Evolutionary conservation across 2,329 filamentous ascomycete species (phyloP).

Genomic region (Aotearoamyces nothofagi): DNA sequence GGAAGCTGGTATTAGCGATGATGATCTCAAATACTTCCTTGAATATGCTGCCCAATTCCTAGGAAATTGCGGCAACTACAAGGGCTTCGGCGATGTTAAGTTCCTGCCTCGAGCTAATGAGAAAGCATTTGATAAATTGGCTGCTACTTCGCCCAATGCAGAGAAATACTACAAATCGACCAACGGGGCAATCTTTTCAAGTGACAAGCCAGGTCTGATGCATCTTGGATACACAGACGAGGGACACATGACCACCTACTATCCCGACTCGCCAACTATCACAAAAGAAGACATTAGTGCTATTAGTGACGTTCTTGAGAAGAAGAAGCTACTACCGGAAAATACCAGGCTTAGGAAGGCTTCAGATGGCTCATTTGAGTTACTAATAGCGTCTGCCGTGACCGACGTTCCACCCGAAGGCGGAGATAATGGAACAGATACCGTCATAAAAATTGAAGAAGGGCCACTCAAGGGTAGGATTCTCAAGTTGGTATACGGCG

Average conservation of each 20-base stretch:
- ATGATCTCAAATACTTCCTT: slow-evolving; percentile 53
- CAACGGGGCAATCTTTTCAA: slow-evolving; percentile 57
- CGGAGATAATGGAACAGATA: slow-evolving; percentile 28
- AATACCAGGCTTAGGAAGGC: slow-evolving; percentile 64
- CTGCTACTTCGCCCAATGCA: slow-evolving; percentile 41
- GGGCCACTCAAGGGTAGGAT: slow-evolving; percentile 50
- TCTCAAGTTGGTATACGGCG: slow-evolving; percentile 59
- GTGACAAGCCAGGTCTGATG: slow-evolving; percentile 46
- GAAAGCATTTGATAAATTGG: slow-evolving; percentile 48
- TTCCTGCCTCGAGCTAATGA: slow-evolving; percentile 60
- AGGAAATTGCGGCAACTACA: slow-evolving; percentile 69
- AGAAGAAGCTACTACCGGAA: slow-evolving; percentile 56
- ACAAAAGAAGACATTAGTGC: slow-evolving; percentile 60
- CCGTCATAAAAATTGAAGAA: slow-evolving; percentile 41
- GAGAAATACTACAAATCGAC: slow-evolving; percentile 51
- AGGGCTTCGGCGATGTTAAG: slow-evolving; percentile 74
- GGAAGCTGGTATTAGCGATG: slow-evolving; percentile 46
- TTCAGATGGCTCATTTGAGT: slow-evolving; percentile 46
- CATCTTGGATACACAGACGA: slow-evolving; percentile 62
- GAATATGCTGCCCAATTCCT: slow-evolving; percentile 69
- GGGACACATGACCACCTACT: slow-evolving; percentile 71
- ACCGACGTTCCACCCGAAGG: slow-evolving; percentile 43
- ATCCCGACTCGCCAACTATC: slow-evolving; percentile 60
- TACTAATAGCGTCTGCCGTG: slow-evolving; percentile 58
- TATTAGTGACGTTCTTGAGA: slow-evolving; percentile 57